Evolutionary conservation across 2,329 filamentous ascomycete genomes (phyloP), one percentile per base, ranked within the genome.

Genomic region (Microcyclospora tardicrescens): DNA sequence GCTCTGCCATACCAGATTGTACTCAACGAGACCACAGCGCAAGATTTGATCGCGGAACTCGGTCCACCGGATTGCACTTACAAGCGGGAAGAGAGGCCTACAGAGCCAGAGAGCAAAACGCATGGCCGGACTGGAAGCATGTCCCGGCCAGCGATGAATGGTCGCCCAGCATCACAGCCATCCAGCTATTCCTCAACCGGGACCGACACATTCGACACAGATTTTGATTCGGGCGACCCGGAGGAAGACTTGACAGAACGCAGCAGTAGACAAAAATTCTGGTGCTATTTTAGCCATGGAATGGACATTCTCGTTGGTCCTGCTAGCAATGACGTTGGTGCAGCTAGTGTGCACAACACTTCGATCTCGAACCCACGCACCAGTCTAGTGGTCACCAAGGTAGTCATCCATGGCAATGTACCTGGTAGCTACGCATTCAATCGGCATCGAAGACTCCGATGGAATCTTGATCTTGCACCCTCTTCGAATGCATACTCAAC

Each of bases 351-450:
- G n/a, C 14, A 31, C 27, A 29, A 33, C 19, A 11, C 39, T 31
- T 28, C 28, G 13, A 10, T 35, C 47, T 56, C 14, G 54, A 49
- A 16, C 53, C 56, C 37, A 39, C 30, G 5, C 13, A 6, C 43
- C 34, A 39, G 27, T 15, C 69, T 93, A 10, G 84, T 91, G 1
- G 87, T 83, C 5, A 91, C 84, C 0, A 96, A 96, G 57, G 60
- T 98, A n/a, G 76, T 96, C 13, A 70, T 98, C 2, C 91, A 98
- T 59, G 85, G 83, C 33, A 98, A 98, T 53, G 78, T 96, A 2
- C 91, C 91, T 1, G 91, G 91, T 0, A 94, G 86, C 1, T 96
- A 95, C 58, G 84, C 89, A 10, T 98, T 98, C 65, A 96, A 98
- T 61, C 77, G 91, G 4, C 86, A 96, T 59, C 79, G 89, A 13